A percentile compares a stretch with the other conserved stretches of the same genome.
Conservation (phyloP, 257 asterid genomes). For the Nicotiana paniculata region DNA sequence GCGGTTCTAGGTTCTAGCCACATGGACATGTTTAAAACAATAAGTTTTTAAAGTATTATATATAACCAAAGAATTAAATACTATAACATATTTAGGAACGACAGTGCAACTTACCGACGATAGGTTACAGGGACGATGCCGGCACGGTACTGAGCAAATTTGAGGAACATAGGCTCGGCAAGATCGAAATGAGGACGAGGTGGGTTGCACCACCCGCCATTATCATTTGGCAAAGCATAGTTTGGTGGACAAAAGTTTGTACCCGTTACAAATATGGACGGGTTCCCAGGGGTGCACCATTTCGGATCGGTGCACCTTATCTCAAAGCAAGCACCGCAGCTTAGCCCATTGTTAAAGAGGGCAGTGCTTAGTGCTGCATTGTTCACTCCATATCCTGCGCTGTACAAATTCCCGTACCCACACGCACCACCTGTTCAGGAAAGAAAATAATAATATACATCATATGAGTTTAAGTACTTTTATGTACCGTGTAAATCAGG, state of each 20-base stretch:
- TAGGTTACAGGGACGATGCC: constrained; percentile 32
- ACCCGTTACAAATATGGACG: constrained; percentile 30
- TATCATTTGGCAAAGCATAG: constrained; percentile 23
- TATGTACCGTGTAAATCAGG: not conserved
- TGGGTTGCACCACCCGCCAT: constrained; percentile 43
- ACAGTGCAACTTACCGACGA: constrained; percentile 18
- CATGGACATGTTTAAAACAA: too few relatives aligned
- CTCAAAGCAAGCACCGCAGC: constrained; percentile 82
- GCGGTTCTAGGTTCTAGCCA: too few relatives aligned
- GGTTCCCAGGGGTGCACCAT: constrained; percentile 51
- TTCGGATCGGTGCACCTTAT: constrained; percentile 45
- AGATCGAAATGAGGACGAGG: constrained; percentile 39
- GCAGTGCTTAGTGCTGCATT: constrained; percentile 80
- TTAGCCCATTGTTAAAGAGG: constrained; percentile 58
- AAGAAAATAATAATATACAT: not conserved
- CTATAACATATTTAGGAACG: not conserved
- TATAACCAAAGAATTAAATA: too few relatives aligned
- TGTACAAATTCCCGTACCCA: constrained; percentile 70
- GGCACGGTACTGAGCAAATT: constrained; percentile 28
- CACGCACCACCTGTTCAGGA: constrained; percentile 66
- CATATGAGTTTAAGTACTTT: too few relatives aligned
- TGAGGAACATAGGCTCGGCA: constrained; percentile 32
- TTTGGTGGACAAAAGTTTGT: constrained; percentile 37
- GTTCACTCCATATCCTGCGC: constrained; percentile 72
- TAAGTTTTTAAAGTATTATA: too few relatives aligned